Base-by-base conservation (phyloP, 305 asterid genomes). In the Withania somnifera region DNA sequence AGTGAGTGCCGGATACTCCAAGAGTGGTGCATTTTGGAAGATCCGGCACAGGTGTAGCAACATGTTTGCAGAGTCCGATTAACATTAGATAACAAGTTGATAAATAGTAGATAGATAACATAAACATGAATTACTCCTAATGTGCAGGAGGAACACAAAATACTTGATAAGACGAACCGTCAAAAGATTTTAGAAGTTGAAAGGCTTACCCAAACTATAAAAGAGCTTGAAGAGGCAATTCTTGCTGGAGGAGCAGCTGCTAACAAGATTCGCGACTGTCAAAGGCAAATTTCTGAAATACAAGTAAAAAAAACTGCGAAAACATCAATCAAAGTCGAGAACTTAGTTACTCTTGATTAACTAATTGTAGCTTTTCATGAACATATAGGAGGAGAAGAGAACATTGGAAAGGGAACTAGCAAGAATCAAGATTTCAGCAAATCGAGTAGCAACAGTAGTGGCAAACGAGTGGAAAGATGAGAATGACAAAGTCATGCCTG, bases 391-490 rank as follows among this genome's bases (percentile, higher is more conserved):
- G 64, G 99, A 93, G 91, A 93, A 91, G 81, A 91, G 94, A 89
- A 94, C 92, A 42, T 87, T 96, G 78, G 98, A 93, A 84, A 89
- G 99, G 88, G 98, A 94, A 84, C 94, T 96, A 42, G 93, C 98
- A 86, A 88, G 99, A 87, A 81, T 86, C 13, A 94, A 91, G 87
- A 96, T 96, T 68, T 89, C 97, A 78, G 99, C 95, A 42, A 94
- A 90, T 83, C 88, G 98, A 69, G 86, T 93, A 63, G 99, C 98
- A 75, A 86, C 87, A 2, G 92, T 88, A 51, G 95, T 93, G 85
- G 99, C 99, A 69, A 96, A 91, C 51, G 99, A 96, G 85, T 96
- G 99, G 99, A 96, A 96, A 85, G 98, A 93, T 77, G 99, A 90
- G 63, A 96, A 90, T 45, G 92, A 91, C 89, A 94, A 87, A 88